Evolutionary conservation across 768 basidiomycete genomes (phyloP), one percentile per base, ranked within the genome.

Genomic region (Psilocybe cyanescens): DNA sequence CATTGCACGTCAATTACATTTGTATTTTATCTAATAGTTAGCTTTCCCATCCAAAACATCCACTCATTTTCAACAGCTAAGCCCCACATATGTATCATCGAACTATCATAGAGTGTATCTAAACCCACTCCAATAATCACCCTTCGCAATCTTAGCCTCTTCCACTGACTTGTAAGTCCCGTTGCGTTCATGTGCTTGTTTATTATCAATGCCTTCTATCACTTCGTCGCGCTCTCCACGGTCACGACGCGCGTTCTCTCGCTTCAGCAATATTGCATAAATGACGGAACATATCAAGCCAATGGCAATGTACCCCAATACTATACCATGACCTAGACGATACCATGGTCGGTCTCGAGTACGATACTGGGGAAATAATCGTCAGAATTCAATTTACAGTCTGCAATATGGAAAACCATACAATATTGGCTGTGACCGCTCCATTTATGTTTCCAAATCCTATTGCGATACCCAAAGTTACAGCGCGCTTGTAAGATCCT

Each of bases 41-140:
- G 58, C 61, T 60, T 49, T 59, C 57, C 31, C 50, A 59, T 51
- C 30, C 60, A 59, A 64, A 55, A 59, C 60, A 63, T 53, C 62
- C 70, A 64, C 65, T 69, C 70, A 69, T 65, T 69, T 60, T 54
- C 51, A 45, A 55, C 24, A 46, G 31, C 47, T n/a, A 51, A 58
- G 30, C 28, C 8, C 24, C 48, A 50, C 44, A 9, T n/a, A 12
- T 45, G 35, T 50, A 41, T 46, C 16, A 33, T 17, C 19, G 35
- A 14, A 17, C 48, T 44, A 50, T 77, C 67, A 88, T 47, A 85
- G 66, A 1, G 79, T 82, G 74, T 91, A 91, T 61, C 86, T 79
- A 72, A 89, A 91, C n/a, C 90, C 88, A 67, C 89, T 91, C 90
- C 89, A 91, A 55, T 79, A 71, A 65, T 91, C 90, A 3, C 90